These are phyloP conservation scores for Helianthus annuus DNA, from an alignment of 129 eudicot genomes.

Conservation along the genomic window HanXRQr2.0-SUNRISE NC_035446.2:60018719-60019218, in stretches of 20 bases:
- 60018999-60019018: too few relatives aligned
- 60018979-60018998: too few relatives aligned
- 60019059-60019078: too few relatives aligned
- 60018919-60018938: too few relatives aligned
- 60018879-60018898: background rate
- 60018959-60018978: too few relatives aligned
- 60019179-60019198: background rate
- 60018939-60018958: too few relatives aligned
- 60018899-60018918: background rate
- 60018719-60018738: conserved; percentile 83
- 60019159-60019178: background rate
- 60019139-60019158: background rate
- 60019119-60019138: background rate
- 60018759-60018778: conserved; percentile 94
- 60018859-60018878: background rate
- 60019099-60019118: background rate
- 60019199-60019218: conserved; percentile 32
- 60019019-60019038: too few relatives aligned
- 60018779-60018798: conserved; percentile 23
- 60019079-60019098: too few relatives aligned
- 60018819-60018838: background rate
- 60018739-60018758: conserved; percentile 93
- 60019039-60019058: too few relatives aligned
- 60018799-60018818: background rate
- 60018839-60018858: background rate